These are phyloP conservation scores for Mikania micrantha DNA, from an alignment of 129 eudicot genomes.

Conservation along the genomic window DNA sequence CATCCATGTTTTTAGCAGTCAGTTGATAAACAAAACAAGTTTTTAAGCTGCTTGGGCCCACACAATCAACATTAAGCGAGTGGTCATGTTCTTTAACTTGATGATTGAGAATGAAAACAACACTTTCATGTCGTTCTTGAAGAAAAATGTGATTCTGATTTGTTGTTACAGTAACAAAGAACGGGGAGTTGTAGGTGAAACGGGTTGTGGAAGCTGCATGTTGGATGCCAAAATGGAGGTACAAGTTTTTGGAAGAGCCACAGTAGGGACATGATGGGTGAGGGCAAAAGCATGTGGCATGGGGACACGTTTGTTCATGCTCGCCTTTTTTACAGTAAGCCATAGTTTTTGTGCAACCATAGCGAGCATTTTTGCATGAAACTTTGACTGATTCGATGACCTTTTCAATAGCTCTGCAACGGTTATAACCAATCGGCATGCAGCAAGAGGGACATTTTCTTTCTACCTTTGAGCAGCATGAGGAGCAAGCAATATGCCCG, in stretches of 20 bases:
- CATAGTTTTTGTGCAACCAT: conserved; percentile 52
- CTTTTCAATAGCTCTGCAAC: conserved; percentile 82
- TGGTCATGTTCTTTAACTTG: conserved; percentile 26
- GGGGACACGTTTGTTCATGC: conserved; percentile 50
- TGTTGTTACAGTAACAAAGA: conserved; percentile 25
- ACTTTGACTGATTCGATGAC: conserved; percentile 56
- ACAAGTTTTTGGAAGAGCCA: conserved; percentile 30
- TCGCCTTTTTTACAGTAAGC: conserved; percentile 35
- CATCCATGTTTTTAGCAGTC: conserved; percentile 27
- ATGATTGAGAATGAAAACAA: conserved; percentile 47
- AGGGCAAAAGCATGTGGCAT: conserved; percentile 61
- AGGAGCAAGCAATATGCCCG: conserved; percentile 62
- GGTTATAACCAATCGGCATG: conserved; percentile 60
- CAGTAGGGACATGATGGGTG: conserved; percentile 30
- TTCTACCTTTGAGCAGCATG: conserved; percentile 49
- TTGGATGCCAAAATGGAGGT: conserved; percentile 35
- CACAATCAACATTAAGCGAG: conserved; percentile 42
- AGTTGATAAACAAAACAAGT: conserved; percentile 35
- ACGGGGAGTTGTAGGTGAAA: conserved; percentile 32
- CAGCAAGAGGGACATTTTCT: conserved; percentile 66
- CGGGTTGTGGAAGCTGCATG: conserved; percentile 36
- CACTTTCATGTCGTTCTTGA: conserved; percentile 38
- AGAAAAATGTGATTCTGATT: conserved; percentile 36
- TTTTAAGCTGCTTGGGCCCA: conserved; percentile 35
- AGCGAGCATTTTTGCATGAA: conserved; percentile 35